Base-by-base conservation (phyloP, 352 stramenopile genomes). In the Phytophthora colocasiae region DNA sequence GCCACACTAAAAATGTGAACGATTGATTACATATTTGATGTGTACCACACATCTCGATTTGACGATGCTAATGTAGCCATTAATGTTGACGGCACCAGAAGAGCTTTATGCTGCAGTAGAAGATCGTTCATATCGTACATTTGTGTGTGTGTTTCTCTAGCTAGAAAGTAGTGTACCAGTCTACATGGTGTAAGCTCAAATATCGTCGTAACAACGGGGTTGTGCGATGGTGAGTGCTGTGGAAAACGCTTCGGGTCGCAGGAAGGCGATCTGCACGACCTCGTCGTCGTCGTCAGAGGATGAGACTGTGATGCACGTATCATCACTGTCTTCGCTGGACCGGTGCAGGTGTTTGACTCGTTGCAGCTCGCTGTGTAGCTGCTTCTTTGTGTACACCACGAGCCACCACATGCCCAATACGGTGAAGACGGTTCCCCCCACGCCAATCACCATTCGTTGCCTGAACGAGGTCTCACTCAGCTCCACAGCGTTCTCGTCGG, bases 321-420 rank as follows among this genome's bases (percentile, higher is more conserved):
- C 71, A 24, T 73, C 61, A 34, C 62, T 68, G 52, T 72, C 57
- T 11, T 56, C 49, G 32, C 55, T 71, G 58, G 46, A 47, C 39
- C 58, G 65, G 40, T 73, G 73, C 48, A 78, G 49, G 19, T 77
- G 69, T 49, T 82, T 78, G 22, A 52, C 63, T 5, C 48, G 58
- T 43, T 69, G 61, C 29, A 86, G 48, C 49, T 84, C 75, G 10
- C 51, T 71, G 27, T 73, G 63, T 9, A 86, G 61, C 66, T 86
- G 58, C 32, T 78, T 70, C 44, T 73, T 78, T 3, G 76, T 86
- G 56, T 86, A 84, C 36, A 84, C 53, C 48, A 86, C 75, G 15
- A 86, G 70, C 61, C 73, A 86, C 32, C 65, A 74, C 75, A 86
- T 86, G 29, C 73, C 69, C 22, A 69, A 40, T 24, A 78, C 49